Conservation (phyloP, 176 grass and related monocot species). For the Bolboschoenus planiculmis region DNA sequence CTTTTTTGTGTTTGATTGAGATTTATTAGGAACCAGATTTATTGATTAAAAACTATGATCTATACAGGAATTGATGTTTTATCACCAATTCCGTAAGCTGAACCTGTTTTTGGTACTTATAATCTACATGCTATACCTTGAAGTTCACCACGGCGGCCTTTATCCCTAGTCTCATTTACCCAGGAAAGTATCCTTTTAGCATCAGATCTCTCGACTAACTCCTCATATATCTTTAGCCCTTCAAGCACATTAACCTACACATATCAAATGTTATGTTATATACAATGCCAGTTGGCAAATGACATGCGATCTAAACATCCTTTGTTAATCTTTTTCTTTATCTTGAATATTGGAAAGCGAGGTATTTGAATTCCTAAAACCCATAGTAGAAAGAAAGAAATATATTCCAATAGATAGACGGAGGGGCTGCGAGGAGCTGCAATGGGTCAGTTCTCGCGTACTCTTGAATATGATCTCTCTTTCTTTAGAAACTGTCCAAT, state of each 20-base stretch:
- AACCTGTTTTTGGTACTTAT: background rate
- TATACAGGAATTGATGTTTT: background rate
- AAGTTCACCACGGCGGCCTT: constrained; percentile 41
- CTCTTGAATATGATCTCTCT: background rate
- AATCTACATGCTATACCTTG: constrained; percentile 39
- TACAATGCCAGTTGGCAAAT: background rate
- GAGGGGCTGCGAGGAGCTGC: background rate
- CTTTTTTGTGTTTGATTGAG: background rate
- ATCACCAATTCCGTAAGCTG: background rate
- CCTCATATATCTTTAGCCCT: constrained; percentile 90
- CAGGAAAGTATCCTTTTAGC: constrained; percentile 55
- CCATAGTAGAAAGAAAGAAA: background rate
- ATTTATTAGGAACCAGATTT: background rate
- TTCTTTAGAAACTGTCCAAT: background rate
- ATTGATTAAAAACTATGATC: background rate
- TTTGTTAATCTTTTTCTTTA: no score
- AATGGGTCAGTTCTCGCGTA: constrained; percentile 15
- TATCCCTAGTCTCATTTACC: constrained; percentile 69
- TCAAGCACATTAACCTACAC: constrained; percentile 78
- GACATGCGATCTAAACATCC: background rate
- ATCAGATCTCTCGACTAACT: constrained; percentile 45
- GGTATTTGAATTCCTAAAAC: no score
- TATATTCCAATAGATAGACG: background rate
- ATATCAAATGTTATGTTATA: constrained; percentile 2
- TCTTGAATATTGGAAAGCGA: no score